phyloP scores from a whole-genome alignment of 352 stramenopile genomes.

The Phytophthora capsici region DNA sequence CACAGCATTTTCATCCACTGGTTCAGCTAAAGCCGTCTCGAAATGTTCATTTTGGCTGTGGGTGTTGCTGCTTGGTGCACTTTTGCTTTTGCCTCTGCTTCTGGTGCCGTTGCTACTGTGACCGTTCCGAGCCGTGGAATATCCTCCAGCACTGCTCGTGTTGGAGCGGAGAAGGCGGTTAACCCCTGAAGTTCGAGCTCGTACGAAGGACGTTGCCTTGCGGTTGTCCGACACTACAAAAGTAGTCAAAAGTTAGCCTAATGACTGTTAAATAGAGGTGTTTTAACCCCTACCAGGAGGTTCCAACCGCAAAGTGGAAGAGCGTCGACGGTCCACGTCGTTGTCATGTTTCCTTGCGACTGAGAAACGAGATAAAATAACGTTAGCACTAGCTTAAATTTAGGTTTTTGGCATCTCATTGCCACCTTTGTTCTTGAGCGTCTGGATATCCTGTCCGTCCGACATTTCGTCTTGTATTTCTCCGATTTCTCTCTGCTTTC shows the following conservation, averaged over 20 bases:
- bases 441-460: constrained; percentile 52
- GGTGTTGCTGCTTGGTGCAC: constrained; percentile 27
- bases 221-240: constrained; percentile 52
- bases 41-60: constrained; percentile 8
- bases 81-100: constrained; percentile 28
- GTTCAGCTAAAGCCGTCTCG: constrained; percentile 7
- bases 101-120: constrained; percentile 19
- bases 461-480: constrained; percentile 29
- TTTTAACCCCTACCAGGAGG: constrained; percentile 52
- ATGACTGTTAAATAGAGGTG: not conserved
- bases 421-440: constrained; percentile 63
- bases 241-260: not conserved
- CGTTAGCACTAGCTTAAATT: constrained; percentile 14
- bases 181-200: constrained; percentile 65
- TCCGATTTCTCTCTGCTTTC: not conserved
- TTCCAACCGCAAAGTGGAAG: constrained; percentile 61
- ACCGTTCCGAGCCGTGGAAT: constrained; percentile 6
- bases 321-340: constrained; percentile 65
- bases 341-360: constrained; percentile 72
- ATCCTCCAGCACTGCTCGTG: constrained; percentile 39
- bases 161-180: constrained; percentile 62
- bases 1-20: constrained; percentile 20
- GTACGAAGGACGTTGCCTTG: constrained; percentile 58
- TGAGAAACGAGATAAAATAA: constrained; percentile 22
- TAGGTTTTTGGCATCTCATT: not conserved